Percentiles rank a stretch among this genome's conserved stretches.
These are phyloP conservation scores for Alternaria burnsii DNA, from an alignment of 2,329 filamentous ascomycete species.

Conservation along the genomic window DNA sequence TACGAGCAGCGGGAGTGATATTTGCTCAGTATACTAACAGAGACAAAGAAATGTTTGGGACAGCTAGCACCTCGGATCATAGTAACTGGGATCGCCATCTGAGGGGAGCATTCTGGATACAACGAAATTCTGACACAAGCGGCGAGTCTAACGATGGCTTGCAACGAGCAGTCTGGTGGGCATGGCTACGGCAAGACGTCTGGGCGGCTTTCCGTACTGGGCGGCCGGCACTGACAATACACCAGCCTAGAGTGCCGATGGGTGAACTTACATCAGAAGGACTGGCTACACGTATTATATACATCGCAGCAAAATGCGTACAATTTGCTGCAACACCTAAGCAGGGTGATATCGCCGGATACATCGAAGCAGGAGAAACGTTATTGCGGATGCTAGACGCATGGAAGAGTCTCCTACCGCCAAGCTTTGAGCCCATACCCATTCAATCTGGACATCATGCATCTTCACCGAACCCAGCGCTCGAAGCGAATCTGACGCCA, in stretches of 20 bases:
- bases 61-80: constrained; percentile 51
- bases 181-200: constrained; percentile 70
- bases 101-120: constrained; percentile 72
- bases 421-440: constrained; percentile 56
- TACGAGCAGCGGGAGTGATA: neutral
- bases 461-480: constrained; percentile 15
- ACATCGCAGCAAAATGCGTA: constrained; percentile 64
- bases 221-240: constrained; percentile 65
- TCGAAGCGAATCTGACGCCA: constrained; percentile 16
- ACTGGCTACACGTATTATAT: constrained; percentile 62
- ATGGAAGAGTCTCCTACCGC: constrained; percentile 56
- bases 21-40: neutral
- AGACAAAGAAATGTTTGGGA: constrained; percentile 66
- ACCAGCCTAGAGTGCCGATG: constrained; percentile 62
- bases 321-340: constrained; percentile 65
- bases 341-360: constrained; percentile 46
- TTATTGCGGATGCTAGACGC: constrained; percentile 60
- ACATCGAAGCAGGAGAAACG: constrained; percentile 57
- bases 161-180: constrained; percentile 69
- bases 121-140: constrained; percentile 66
- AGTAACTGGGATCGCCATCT: constrained; percentile 69
- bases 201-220: constrained; percentile 70
- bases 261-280: constrained; percentile 60
- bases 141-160: constrained; percentile 64
- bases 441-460: constrained; percentile 11